These are phyloP conservation scores for Ophiocordyceps camponoti-floridani DNA, from an alignment of 2,329 filamentous ascomycete species.

Conservation along the genomic window DNA sequence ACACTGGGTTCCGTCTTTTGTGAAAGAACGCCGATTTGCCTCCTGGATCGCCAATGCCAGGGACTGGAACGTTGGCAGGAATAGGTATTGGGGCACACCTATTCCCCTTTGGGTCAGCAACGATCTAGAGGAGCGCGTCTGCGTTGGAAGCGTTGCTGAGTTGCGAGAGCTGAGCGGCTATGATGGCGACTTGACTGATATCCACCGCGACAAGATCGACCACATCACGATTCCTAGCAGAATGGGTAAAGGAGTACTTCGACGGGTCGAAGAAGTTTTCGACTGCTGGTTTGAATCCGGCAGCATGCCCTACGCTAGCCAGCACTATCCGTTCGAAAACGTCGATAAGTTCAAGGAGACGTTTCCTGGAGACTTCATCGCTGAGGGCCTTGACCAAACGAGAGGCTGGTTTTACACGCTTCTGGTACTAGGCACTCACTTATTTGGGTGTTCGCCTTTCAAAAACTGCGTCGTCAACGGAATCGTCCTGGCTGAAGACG, in stretches of 20 bases:
- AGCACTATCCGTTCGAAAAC: slow-evolving; percentile 87
- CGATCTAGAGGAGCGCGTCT: slow-evolving; percentile 72
- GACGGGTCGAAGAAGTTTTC: slow-evolving; percentile 73
- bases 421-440: slow-evolving; percentile 70
- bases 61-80: slow-evolving; percentile 91
- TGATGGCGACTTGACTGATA: slow-evolving; percentile 62
- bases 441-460: slow-evolving; percentile 74
- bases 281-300: slow-evolving; percentile 97
- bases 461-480: slow-evolving; percentile 95
- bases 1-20: slow-evolving; percentile 79
- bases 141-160: slow-evolving; percentile 70
- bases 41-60: slow-evolving; percentile 84
- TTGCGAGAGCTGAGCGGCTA: slow-evolving; percentile 77
- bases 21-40: slow-evolving; percentile 80
- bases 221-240: slow-evolving; percentile 86
- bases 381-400: slow-evolving; percentile 84
- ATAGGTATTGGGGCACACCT: slow-evolving; percentile 90
- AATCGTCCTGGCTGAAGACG: slow-evolving; percentile 82
- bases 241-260: slow-evolving; percentile 67
- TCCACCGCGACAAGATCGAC: slow-evolving; percentile 87
- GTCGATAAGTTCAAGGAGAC: slow-evolving; percentile 60
- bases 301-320: slow-evolving; percentile 83
- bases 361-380: slow-evolving; percentile 88
- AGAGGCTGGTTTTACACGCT: slow-evolving; percentile 95
- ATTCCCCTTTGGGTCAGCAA: slow-evolving; percentile 86